phyloP scores from a whole-genome alignment of 768 basidiomycete genomes.

The Mycena crocata region DNA sequence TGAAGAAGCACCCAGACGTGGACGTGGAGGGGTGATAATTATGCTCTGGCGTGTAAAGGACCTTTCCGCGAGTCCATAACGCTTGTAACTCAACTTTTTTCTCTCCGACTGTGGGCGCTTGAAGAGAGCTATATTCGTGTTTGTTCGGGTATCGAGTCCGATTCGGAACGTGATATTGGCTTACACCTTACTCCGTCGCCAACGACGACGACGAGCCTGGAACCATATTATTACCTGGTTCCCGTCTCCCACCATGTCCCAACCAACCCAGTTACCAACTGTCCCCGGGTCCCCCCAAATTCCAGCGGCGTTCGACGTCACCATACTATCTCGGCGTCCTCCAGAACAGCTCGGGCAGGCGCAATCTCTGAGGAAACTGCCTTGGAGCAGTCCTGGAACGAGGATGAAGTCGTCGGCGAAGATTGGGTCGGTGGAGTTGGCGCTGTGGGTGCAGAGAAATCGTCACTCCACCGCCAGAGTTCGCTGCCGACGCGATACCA shows the following conservation, averaged over 20 bases:
- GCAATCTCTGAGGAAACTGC: constrained; percentile 79
- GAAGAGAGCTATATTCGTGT: not conserved
- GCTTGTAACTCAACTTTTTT: constrained; percentile 7
- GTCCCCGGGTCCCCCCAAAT: constrained; percentile 55
- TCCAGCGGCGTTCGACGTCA: constrained; percentile 76
- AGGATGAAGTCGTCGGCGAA: constrained; percentile 82
- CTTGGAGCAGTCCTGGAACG: constrained; percentile 69
- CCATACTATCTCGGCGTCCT: constrained; percentile 85
- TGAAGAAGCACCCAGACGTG: not conserved
- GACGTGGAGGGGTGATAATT: constrained; percentile 19
- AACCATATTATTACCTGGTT: not conserved
- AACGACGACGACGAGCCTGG: constrained; percentile 12
- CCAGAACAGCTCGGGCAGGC: constrained; percentile 68
- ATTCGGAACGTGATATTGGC: not conserved
- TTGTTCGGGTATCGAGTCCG: not conserved
- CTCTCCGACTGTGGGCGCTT: not conserved
- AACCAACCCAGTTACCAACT: constrained; percentile 46
- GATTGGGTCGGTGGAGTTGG: constrained; percentile 88
- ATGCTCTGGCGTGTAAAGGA: constrained; percentile 19
- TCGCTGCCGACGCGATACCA: constrained; percentile 86
- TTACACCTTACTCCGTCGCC: constrained; percentile 11
- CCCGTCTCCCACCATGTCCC: constrained; percentile 28
- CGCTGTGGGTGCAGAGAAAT: constrained; percentile 87
- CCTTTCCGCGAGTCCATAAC: constrained; percentile 6
- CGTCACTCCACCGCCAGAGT: constrained; percentile 81